phyloP scores from a whole-genome alignment of 768 basidiomycete genomes.

The Auricularia heimuer region DNA sequence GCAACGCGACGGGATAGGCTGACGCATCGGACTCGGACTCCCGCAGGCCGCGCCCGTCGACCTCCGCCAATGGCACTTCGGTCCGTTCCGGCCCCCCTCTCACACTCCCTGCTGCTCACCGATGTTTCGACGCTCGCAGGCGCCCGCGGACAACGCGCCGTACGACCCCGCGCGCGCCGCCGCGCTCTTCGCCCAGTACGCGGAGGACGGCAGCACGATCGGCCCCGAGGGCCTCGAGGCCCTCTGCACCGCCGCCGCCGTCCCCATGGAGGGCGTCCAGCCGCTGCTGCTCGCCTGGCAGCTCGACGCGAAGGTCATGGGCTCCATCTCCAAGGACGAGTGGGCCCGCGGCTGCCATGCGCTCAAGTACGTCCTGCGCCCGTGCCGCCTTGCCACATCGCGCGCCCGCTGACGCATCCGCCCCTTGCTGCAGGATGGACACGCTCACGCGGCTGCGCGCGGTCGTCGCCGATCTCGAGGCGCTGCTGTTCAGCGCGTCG shows the following conservation, averaged over 20 bases:
- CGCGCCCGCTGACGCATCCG: too few species aligned
- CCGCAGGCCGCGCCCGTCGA: neutral
- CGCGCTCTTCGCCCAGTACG: conserved; percentile 52
- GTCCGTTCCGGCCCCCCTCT: neutral
- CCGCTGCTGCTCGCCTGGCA: conserved; percentile 74
- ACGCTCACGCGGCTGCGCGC: conserved; percentile 39
- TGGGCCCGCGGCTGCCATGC: conserved; percentile 52
- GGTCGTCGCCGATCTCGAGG: conserved; percentile 51
- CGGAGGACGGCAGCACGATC: conserved; percentile 54
- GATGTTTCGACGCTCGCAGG: neutral
- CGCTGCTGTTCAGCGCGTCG: conserved; percentile 42
- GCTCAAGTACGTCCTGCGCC: conserved; percentile 30
- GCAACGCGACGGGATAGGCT: neutral
- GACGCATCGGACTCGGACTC: neutral
- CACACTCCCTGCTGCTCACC: neutral
- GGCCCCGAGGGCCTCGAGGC: conserved; percentile 64
- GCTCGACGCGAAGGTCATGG: conserved; percentile 60
- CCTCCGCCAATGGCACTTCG: neutral
- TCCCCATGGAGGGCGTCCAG: conserved; percentile 62
- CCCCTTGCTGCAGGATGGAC: conserved; percentile 30
- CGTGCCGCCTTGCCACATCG: conserved; percentile 1
- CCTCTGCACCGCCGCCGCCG: conserved; percentile 58
- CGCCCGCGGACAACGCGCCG: conserved; percentile 11
- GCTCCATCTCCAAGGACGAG: conserved; percentile 54
- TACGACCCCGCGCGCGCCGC: conserved; percentile 44